phyloP scores from a whole-genome alignment of 2,329 filamentous ascomycete species.

The Epicoccum nigrum region DNA sequence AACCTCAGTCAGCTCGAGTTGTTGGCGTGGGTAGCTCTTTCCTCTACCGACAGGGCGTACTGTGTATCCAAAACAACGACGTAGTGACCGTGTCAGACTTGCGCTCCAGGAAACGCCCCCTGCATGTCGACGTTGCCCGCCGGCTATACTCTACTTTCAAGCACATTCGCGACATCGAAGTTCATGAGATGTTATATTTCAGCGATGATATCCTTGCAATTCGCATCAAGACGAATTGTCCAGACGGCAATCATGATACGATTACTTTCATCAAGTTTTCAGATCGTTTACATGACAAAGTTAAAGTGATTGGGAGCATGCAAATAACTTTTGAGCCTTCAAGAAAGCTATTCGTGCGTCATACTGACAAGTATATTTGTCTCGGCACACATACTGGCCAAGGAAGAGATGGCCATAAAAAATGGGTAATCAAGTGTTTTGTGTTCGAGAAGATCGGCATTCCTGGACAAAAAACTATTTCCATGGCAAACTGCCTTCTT shows the following conservation, averaged over 20 bases:
- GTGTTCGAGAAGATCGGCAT: not conserved
- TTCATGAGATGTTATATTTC: slow-evolving; percentile 41
- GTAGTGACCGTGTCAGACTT: slow-evolving; percentile 66
- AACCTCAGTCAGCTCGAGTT: slow-evolving; percentile 66
- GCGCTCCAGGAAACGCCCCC: slow-evolving; percentile 39
- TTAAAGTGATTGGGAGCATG: slow-evolving; percentile 43
- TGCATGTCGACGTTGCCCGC: slow-evolving; percentile 27
- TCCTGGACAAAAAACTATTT: too few relatives aligned
- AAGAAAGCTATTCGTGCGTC: slow-evolving; percentile 69
- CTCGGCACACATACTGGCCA: slow-evolving; percentile 68
- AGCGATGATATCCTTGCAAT: slow-evolving; percentile 42
- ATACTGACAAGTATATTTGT: slow-evolving; percentile 66
- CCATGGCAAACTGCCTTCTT: too few relatives aligned
- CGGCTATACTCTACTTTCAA: too few relatives aligned
- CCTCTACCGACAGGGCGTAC: slow-evolving; percentile 65
- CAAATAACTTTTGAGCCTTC: not conserved
- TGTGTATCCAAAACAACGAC: slow-evolving; percentile 66
- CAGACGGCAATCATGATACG: not conserved
- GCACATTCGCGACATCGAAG: too few relatives aligned
- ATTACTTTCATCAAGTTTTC: not conserved
- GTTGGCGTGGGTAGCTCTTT: slow-evolving; percentile 67
- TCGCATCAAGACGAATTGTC: slow-evolving; percentile 8
- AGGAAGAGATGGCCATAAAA: slow-evolving; percentile 59
- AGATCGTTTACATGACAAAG: slow-evolving; percentile 23
- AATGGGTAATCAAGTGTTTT: slow-evolving; percentile 65